Evolutionary conservation across 306 rosid genomes (phyloP), one percentile per base, ranked within the genome.

Genomic region (Acacia confusa): DNA sequence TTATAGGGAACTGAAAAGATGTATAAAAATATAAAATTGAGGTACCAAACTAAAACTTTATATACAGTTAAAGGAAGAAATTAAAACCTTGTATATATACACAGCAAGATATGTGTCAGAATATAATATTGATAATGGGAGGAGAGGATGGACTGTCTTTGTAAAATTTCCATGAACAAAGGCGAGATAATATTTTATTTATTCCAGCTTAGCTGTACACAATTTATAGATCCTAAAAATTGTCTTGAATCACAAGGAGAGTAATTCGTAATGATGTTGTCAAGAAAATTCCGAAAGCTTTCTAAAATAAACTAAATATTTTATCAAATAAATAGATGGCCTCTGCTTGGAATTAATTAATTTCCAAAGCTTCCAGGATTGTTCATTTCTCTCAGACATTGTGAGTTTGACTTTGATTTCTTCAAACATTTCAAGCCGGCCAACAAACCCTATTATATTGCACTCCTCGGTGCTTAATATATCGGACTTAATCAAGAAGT

Each of bases 351-450:
- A 55, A 55, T 8, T 55, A 52, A 20, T 7, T 19, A 53, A 20
- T 20, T 52, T 19, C 61, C 27, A 57, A 57, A 25, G 34, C 34
- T 60, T 60, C 16, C 25, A 24, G 66, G 66, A 24, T 24, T 24
- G 17, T 60, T 60, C 66, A 12, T 60, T 60, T 24, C 30, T 60
- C 66, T n/a, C 0, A 25, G 66, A 60, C 32, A 11, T 60, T 24
- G 34, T 25, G 66, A 10, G 9, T 22, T 24, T 60, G 66, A 60
- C 66, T 60, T 60, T 25, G 66, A 60, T 24, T 60, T 60, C 32
- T 60, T 60, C 66, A 60, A 36, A 60, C 17, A 60, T 60, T 60
- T 60, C 34, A 60, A 60, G 66, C 66, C 66, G 66, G 66, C 66
- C 0, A 4, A 25, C 16, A 24, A 58, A 57, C 28, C 30, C 30